These are phyloP conservation scores for Tricholoma saponaceum DNA, from an alignment of 768 basidiomycete species.

Conservation along the genomic window DNA sequence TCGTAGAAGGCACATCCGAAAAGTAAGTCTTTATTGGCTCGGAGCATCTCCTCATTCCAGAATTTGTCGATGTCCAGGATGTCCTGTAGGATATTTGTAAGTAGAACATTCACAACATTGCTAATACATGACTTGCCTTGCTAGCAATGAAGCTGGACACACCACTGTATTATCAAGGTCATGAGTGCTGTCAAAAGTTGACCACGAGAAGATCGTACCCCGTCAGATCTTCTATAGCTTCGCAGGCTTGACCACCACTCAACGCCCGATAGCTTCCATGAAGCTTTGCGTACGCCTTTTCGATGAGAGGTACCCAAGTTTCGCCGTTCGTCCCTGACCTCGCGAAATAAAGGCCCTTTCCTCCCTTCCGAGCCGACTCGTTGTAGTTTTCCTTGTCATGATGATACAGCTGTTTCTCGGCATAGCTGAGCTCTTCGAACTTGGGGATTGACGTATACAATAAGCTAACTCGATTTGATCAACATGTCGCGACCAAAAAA, in stretches of 20 bases:
- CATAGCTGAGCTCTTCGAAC: constrained; percentile 40
- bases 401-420: no score
- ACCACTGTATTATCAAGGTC: constrained; percentile 10
- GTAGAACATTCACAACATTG: background rate
- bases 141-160: constrained; percentile 22
- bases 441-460: constrained; percentile 46
- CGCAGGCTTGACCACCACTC: constrained; percentile 36
- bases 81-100: constrained; percentile 24
- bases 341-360: no score
- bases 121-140: constrained; percentile 14
- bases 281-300: constrained; percentile 57
- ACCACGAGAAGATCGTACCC: constrained; percentile 29
- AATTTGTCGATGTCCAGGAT: constrained; percentile 47
- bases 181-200: background rate
- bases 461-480: constrained; percentile 26
- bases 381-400: no score
- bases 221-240: constrained; percentile 55
- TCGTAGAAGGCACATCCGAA: constrained; percentile 43
- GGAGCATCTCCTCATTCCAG: constrained; percentile 45
- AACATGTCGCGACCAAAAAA: background rate
- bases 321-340: no score
- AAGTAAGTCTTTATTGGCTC: constrained; percentile 43
- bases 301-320: no score
- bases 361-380: no score
- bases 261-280: constrained; percentile 48